A percentile compares a stretch with the other conserved stretches of the same genome.
phyloP scores from a whole-genome alignment of 345 rosid species.

The Viola odorata region DNA sequence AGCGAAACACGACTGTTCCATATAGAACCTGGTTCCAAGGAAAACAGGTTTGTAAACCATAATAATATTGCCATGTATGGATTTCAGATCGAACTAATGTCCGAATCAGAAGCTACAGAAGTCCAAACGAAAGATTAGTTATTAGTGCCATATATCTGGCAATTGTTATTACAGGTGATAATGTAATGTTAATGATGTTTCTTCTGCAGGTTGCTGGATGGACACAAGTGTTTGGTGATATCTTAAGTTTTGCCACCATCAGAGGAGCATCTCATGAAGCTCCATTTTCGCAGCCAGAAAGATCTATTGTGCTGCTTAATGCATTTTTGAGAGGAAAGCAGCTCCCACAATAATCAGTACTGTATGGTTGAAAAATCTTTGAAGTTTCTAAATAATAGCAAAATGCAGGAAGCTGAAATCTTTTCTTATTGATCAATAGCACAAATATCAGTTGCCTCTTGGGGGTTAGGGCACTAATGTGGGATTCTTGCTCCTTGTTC shows the following conservation, averaged over 20 bases:
- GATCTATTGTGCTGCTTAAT: conserved; percentile 29
- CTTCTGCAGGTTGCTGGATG: conserved; percentile 64
- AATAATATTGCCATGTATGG: no score
- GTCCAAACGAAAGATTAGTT: neutral
- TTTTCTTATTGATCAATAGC: no score
- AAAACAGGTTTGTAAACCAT: conserved; percentile 25
- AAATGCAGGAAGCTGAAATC: no score
- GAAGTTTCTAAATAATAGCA: no score
- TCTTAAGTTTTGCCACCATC: conserved; percentile 46
- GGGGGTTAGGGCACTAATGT: no score
- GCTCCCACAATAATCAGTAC: conserved; percentile 12
- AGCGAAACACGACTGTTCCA: conserved; percentile 23
- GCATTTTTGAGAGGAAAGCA: conserved; percentile 21
- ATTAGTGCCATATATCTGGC: neutral
- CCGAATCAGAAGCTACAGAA: neutral
- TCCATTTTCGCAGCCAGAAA: conserved; percentile 32
- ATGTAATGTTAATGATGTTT: neutral
- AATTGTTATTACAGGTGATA: neutral
- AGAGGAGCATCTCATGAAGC: conserved; percentile 39
- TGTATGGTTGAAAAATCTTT: no score
- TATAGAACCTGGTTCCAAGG: conserved; percentile 30
- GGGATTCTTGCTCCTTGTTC: no score
- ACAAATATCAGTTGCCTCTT: no score
- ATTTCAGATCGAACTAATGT: no score
- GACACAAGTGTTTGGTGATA: conserved; percentile 41